Conservation (phyloP, 129 eudicot genomes). For the Deinandra increscens region DNA sequence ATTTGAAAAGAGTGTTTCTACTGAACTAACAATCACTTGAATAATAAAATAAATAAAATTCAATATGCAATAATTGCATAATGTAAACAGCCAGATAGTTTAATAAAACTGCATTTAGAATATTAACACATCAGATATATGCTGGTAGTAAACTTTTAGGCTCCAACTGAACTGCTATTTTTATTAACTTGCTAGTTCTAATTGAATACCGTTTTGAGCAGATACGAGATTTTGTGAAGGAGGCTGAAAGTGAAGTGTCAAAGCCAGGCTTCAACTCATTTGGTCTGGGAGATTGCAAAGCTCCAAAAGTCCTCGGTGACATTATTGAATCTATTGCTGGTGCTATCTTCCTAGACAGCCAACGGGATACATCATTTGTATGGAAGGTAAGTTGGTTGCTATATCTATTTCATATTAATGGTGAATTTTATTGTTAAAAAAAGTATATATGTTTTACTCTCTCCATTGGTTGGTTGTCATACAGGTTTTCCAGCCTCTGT, state of each 20-base stretch:
- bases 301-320: conserved; percentile 98
- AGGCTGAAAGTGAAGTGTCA: conserved; percentile 57
- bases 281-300: conserved; percentile 98
- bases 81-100: background rate
- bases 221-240: conserved; percentile 96
- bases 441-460: background rate
- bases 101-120: background rate
- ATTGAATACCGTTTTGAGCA: conserved; percentile 25
- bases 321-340: conserved; percentile 98
- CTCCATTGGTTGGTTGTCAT: conserved; percentile 2
- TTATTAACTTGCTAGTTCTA: background rate
- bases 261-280: conserved; percentile 90
- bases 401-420: background rate
- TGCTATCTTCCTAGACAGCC: conserved; percentile 80
- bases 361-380: conserved; percentile 65
- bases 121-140: background rate
- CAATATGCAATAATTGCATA: background rate
- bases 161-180: background rate
- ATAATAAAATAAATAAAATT: background rate
- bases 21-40: background rate
- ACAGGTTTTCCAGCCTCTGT: conserved; percentile 87
- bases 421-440: background rate
- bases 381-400: conserved; percentile 65
- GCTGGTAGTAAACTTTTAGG: background rate
- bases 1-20: too few species aligned